These are phyloP conservation scores for Dothistroma pini DNA, from an alignment of 2,329 filamentous ascomycete genomes.

Conservation along the genomic window DNA sequence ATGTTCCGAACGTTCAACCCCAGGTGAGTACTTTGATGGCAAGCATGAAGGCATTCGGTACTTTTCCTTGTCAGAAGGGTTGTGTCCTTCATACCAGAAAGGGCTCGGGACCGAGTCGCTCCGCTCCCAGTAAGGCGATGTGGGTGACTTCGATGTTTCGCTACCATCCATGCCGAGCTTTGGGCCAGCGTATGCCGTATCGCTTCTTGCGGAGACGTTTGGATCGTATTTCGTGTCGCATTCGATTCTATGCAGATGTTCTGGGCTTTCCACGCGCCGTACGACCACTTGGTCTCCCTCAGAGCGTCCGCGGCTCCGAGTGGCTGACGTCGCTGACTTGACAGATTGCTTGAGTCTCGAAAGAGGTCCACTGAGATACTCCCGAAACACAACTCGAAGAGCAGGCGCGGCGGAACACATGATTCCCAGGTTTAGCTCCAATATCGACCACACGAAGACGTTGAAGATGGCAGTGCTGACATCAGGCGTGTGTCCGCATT, in stretches of 20 bases:
- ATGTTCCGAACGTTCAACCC: no score
- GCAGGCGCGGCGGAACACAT: conserved; percentile 44
- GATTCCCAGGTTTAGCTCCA: conserved; percentile 42
- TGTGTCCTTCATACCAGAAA: background rate
- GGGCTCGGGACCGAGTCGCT: background rate
- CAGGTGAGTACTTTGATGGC: background rate
- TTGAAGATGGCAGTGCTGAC: conserved; percentile 40
- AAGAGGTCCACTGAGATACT: conserved; percentile 34
- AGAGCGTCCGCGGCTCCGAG: conserved; percentile 10
- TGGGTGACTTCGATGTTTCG: background rate
- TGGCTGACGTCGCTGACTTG: conserved; percentile 4
- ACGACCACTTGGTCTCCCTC: conserved; percentile 15
- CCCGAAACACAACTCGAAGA: conserved; percentile 43
- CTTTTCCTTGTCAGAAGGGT: background rate
- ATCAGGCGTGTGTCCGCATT: conserved; percentile 35
- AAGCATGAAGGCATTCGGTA: background rate
- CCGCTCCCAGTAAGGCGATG: background rate
- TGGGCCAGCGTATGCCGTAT: background rate
- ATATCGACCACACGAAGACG: conserved; percentile 40
- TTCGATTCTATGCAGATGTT: background rate
- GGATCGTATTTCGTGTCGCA: conserved; percentile 6
- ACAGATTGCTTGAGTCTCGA: conserved; percentile 13
- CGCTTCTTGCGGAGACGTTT: background rate
- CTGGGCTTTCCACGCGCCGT: conserved; percentile 1
- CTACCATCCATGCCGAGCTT: background rate